Percentiles rank a stretch among this genome's conserved stretches.
phyloP scores from a whole-genome alignment of 768 basidiomycete genomes.

The Trametes coccinea region DNA sequence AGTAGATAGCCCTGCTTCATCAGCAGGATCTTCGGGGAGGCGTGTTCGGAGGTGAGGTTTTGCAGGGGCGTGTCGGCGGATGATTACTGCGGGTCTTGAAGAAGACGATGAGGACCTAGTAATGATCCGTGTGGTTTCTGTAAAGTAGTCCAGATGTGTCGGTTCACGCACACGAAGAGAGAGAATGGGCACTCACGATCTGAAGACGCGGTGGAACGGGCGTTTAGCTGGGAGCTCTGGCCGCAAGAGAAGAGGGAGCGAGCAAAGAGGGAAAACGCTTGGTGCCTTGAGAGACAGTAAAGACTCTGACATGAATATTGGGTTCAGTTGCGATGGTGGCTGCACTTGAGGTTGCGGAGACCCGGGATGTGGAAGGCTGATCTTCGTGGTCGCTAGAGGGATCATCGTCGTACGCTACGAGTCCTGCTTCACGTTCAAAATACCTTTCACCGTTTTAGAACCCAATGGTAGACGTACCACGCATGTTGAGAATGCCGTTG shows the following conservation, averaged over 20 bases:
- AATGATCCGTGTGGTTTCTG: background rate
- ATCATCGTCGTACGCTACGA: slow-evolving; percentile 65
- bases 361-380: background rate
- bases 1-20: slow-evolving; percentile 16
- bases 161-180: too few species aligned
- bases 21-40: slow-evolving; percentile 43
- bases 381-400: slow-evolving; percentile 55
- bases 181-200: slow-evolving; percentile 40
- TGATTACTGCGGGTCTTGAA: slow-evolving; percentile 55
- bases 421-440: slow-evolving; percentile 34
- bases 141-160: background rate
- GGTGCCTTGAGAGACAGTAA: slow-evolving; percentile 38
- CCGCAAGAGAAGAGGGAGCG: slow-evolving; percentile 56
- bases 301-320: slow-evolving; percentile 62
- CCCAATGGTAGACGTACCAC: too few species aligned
- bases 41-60: slow-evolving; percentile 53
- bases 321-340: background rate
- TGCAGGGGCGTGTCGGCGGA: slow-evolving; percentile 50
- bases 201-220: slow-evolving; percentile 35
- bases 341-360: background rate
- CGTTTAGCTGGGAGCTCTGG: slow-evolving; percentile 47
- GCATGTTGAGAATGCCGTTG: too few species aligned
- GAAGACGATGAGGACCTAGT: background rate
- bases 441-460: too few species aligned
- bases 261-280: slow-evolving; percentile 65